Percentiles rank a stretch among this genome's conserved stretches.
These are phyloP conservation scores for Fraxinus floribunda DNA, from an alignment of 305 asterid genomes.

Conservation along the genomic window DNA sequence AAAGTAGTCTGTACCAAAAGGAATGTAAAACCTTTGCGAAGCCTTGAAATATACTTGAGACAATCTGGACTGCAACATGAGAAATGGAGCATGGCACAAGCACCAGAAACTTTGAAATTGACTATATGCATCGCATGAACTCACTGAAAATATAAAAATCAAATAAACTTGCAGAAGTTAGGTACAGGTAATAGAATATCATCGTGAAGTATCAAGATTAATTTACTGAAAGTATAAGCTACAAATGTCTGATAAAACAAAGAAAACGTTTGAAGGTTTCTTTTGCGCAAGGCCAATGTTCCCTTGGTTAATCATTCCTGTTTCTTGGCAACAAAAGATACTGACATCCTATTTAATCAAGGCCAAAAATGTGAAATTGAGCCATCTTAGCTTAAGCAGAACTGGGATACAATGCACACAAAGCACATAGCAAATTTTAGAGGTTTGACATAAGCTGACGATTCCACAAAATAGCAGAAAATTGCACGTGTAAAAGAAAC, in stretches of 20 bases:
- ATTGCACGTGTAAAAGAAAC: not conserved
- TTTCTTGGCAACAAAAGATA: not conserved
- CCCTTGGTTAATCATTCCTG: not conserved
- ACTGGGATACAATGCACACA: not conserved
- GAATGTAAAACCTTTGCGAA: not conserved
- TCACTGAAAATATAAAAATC: not conserved
- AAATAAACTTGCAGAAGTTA: not conserved
- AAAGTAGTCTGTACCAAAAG: not conserved
- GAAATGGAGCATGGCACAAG: not conserved
- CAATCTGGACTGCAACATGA: not conserved
- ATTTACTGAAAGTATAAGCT: not conserved
- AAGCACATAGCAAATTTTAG: not conserved
- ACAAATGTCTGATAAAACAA: not conserved
- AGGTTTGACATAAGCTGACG: not conserved
- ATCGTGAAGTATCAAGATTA: not conserved
- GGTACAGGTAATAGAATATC: not conserved
- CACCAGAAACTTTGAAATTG: not conserved
- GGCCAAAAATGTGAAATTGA: not conserved
- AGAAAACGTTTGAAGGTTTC: not conserved
- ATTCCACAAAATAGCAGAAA: not conserved
- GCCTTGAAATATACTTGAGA: not conserved
- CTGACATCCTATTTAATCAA: not conserved
- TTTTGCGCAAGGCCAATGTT: not conserved
- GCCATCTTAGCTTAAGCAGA: not conserved
- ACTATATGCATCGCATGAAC: not conserved